These are phyloP conservation scores for Trametes punicea DNA, from an alignment of 768 basidiomycete species.

Conservation along the genomic window DNA sequence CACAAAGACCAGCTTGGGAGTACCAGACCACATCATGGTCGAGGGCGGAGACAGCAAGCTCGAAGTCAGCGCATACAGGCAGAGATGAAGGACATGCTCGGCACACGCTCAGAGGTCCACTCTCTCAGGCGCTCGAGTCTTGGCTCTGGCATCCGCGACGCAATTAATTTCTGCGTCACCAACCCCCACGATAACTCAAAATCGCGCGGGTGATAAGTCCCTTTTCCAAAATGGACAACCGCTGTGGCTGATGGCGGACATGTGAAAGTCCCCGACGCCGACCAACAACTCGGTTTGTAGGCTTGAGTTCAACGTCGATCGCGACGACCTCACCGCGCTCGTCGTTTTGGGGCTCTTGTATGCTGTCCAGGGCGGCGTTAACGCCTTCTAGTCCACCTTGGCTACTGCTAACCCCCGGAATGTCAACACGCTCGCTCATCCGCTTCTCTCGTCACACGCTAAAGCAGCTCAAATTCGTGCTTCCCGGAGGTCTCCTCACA, in stretches of 20 bases:
- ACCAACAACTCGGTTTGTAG: neutral
- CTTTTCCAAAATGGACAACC: neutral
- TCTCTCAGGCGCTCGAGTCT: neutral
- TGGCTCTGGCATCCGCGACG: neutral
- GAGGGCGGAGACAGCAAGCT: neutral
- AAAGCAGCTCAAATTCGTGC: conserved; percentile 70
- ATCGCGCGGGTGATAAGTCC: neutral
- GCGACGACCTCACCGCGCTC: conserved; percentile 4
- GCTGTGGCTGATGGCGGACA: neutral
- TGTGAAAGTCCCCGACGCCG: neutral
- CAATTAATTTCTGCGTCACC: neutral
- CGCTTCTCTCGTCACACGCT: conserved; percentile 48
- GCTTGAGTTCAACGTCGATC: conserved; percentile 8
- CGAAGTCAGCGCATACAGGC: conserved; percentile 14
- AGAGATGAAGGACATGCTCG: conserved; percentile 7
- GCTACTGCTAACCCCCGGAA: neutral
- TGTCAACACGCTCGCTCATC: conserved; percentile 23
- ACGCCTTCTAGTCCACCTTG: neutral
- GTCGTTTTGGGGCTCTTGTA: neutral
- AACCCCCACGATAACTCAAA: neutral
- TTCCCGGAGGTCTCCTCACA: conserved; percentile 65
- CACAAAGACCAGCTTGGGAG: conserved; percentile 50
- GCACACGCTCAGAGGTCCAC: conserved; percentile 1
- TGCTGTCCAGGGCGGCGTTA: neutral
- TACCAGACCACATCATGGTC: conserved; percentile 43